phyloP scores from a whole-genome alignment of 1,284 basidiomycete genomes.

The Amylostereum chailletii region DNA sequence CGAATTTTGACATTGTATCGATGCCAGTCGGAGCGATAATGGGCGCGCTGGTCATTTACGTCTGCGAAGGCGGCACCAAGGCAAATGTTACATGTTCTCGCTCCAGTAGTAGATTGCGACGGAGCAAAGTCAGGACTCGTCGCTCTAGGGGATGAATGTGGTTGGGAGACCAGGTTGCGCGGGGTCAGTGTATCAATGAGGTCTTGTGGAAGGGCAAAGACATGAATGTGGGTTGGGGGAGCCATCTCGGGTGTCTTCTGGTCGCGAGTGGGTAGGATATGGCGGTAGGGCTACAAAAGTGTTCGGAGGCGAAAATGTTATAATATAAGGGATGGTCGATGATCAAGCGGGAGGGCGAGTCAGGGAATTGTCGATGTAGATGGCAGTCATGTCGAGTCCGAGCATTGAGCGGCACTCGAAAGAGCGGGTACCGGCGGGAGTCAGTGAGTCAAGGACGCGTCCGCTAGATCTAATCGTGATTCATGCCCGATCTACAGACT shows the following conservation, averaged over 20 bases:
- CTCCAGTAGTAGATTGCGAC: conserved; percentile 27
- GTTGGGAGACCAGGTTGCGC: conserved; percentile 43
- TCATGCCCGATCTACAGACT: no score
- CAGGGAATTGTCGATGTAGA: no score
- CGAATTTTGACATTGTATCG: conserved; percentile 90
- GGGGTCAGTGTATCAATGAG: conserved; percentile 61
- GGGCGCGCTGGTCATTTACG: conserved; percentile 76
- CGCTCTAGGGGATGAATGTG: neutral
- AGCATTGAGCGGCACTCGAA: no score
- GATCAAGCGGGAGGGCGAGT: no score
- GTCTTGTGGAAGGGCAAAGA: conserved; percentile 60
- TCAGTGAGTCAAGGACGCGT: no score
- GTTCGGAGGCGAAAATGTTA: no score
- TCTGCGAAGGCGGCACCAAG: conserved; percentile 62
- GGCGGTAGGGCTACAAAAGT: no score
- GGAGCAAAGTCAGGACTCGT: conserved; percentile 21
- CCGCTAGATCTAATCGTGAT: no score
- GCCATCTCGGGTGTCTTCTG: conserved; percentile 3
- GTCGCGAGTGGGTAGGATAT: no score
- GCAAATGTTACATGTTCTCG: conserved; percentile 71
- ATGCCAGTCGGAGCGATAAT: conserved; percentile 97
- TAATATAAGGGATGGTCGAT: no score
- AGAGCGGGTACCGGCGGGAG: no score
- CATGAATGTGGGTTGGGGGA: conserved; percentile 26
- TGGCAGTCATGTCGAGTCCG: no score